Percentiles rank a stretch among this genome's conserved stretches.
Evolutionary conservation across 768 basidiomycete genomes (phyloP).

Genomic region (Chalciporus pseudorubinellus): DNA sequence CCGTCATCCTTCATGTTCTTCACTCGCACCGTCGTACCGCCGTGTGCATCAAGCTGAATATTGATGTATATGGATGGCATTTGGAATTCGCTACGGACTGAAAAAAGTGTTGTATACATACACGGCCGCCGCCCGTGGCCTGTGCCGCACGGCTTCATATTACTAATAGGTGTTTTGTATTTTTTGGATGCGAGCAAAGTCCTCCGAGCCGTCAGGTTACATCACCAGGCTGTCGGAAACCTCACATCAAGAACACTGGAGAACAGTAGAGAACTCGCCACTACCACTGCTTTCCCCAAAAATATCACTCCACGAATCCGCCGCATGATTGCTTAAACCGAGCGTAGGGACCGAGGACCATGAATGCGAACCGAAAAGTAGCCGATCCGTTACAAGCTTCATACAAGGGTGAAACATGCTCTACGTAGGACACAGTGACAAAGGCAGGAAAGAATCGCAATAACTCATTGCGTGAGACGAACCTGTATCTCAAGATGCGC

Average conservation of each 20-base stretch:
- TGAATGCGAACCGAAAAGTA: neutral
- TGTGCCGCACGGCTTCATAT: neutral
- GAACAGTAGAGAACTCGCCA: too few relatives aligned
- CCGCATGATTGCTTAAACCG: too few relatives aligned
- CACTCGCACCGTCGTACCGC: neutral
- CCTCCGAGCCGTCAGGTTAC: too few relatives aligned
- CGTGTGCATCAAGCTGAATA: too few relatives aligned
- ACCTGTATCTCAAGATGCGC: neutral
- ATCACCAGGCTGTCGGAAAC: conserved; percentile 17
- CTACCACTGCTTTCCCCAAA: neutral
- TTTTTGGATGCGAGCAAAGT: neutral
- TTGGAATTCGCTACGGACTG: neutral
- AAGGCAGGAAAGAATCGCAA: too few relatives aligned
- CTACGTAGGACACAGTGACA: too few relatives aligned
- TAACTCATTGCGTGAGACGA: too few relatives aligned
- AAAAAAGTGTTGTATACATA: neutral
- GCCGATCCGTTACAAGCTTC: too few relatives aligned
- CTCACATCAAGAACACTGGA: conserved; percentile 2
- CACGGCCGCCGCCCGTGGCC: neutral
- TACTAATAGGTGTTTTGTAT: neutral
- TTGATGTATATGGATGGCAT: neutral
- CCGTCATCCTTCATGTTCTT: too few relatives aligned
- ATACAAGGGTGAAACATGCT: neutral
- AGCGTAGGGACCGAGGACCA: neutral
- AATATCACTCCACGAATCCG: conserved; percentile 9